phyloP scores from a whole-genome alignment of 108 stramenopile genomes.

The Nitzschia palea region DNA sequence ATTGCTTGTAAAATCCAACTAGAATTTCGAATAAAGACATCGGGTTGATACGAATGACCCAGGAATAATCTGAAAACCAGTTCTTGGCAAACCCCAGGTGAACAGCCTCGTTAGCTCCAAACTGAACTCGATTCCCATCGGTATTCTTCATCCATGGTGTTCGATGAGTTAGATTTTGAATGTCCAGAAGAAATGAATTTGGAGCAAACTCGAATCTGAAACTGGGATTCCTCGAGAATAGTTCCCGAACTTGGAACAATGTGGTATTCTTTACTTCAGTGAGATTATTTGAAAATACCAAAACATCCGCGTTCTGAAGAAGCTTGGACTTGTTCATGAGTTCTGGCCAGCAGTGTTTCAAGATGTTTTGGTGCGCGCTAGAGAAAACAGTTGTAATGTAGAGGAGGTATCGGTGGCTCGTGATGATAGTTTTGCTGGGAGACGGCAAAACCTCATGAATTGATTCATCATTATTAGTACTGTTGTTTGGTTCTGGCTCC shows the following conservation, averaged over 20 bases:
- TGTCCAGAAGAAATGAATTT: not conserved
- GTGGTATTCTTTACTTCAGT: not conserved
- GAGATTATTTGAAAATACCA: slow-evolving; percentile 3
- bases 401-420: no score
- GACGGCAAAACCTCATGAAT: no score
- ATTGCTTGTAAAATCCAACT: slow-evolving; percentile 30
- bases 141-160: not conserved
- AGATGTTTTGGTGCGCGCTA: not conserved
- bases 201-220: not conserved
- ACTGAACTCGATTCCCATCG: not conserved
- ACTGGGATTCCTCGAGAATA: slow-evolving; percentile 6
- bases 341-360: slow-evolving; percentile 13
- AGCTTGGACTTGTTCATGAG: not conserved
- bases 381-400: slow-evolving; percentile 16
- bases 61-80: slow-evolving; percentile 38
- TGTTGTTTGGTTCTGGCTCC: no score
- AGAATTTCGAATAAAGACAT: slow-evolving; percentile 36
- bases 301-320: slow-evolving; percentile 4
- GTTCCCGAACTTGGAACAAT: not conserved
- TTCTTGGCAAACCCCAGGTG: not conserved
- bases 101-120: slow-evolving; percentile 13
- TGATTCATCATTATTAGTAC: no score
- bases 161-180: not conserved
- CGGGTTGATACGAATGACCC: slow-evolving; percentile 49
- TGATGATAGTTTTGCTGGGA: no score